Percentiles rank a stretch among this genome's conserved stretches.
phyloP scores from a whole-genome alignment of 345 rosid species.

The Excoecaria cochinchinensis region DNA sequence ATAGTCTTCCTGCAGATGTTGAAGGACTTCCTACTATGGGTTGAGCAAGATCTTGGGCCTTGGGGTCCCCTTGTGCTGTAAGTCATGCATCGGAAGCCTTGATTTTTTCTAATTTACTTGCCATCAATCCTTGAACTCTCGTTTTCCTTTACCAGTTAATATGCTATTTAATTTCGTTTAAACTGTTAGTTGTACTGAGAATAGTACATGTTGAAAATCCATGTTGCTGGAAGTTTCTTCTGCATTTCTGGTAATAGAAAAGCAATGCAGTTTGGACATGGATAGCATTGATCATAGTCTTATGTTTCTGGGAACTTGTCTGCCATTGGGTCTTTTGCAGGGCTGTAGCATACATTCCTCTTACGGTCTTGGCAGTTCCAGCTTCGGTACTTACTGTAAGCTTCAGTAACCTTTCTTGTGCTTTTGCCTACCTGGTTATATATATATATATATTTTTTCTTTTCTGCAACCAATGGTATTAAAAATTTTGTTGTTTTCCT shows the following conservation, averaged over 20 bases:
- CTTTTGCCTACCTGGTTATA: constrained; percentile 3
- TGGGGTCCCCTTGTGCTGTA: constrained; percentile 98
- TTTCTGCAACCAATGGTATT: background rate
- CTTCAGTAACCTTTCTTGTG: constrained; percentile 3
- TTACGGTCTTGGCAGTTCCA: constrained; percentile 97
- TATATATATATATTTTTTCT: background rate
- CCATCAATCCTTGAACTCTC: background rate
- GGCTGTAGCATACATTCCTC: constrained; percentile 91
- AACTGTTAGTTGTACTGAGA: background rate
- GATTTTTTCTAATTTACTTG: background rate
- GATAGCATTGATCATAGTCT: background rate
- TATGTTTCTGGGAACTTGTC: background rate
- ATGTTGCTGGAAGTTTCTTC: background rate
- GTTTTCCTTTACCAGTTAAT: background rate
- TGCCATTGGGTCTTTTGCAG: constrained; percentile 42
- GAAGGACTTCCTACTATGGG: constrained; percentile 95
- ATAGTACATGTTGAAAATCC: background rate
- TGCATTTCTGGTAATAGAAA: background rate
- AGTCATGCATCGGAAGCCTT: constrained; percentile 33
- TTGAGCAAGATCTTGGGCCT: constrained; percentile 85
- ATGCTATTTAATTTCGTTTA: background rate
- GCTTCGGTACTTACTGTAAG: constrained; percentile 97
- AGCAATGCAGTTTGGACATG: background rate
- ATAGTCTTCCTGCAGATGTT: constrained; percentile 55
- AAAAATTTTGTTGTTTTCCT: background rate